Evolutionary conservation across 805 yeast species (phyloP), one percentile per base, ranked within the genome.

Genomic region (Tetrapisispora nanseiensis): DNA sequence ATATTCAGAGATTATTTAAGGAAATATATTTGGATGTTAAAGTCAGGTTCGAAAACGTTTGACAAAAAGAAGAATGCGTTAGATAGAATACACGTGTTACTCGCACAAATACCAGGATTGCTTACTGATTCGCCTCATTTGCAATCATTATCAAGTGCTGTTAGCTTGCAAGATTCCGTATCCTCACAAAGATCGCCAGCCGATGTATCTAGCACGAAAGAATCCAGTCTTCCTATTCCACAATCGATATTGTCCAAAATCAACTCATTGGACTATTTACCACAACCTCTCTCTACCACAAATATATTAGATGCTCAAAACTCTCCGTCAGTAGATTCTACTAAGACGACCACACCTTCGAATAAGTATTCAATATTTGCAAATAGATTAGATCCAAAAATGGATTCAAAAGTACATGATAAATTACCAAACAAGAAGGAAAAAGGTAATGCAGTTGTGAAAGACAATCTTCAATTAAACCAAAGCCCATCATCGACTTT

Each of bases 61-160:
- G 82, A 76, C 24, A 89, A 84, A 47, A 86, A 86, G 27, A 75
- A 76, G n/a, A 75, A 73, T 41, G 95, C 96, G 0, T 63, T 87
- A 34, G 68, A 70, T 39, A 75, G 79, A 52, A 74, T 89, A 43
- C 90, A 86, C 52, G 70, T 82, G 49, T 73, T 89, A 3, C 64
- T 86, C 40, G 70, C 72, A 20, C 85, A 85, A 44, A 78, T 89
- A 16, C 95, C 95, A 0, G 89, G 86, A 0, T 59, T 81, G 20
- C 38, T 56, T 18, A 59, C 60, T 1, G 66, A 60, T 34, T 57
- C 57, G 7, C 46, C 51, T 15, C 30, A 30, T 11, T 2, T 20
- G 8, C 20, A 19, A 19, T 13, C 27, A 20, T 22, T 26, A 7
- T 6, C 47, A 49, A 6, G 38, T 42, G 22, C 48, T 43, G 16